Base-by-base conservation (phyloP, 345 rosid genomes). In the Eutrema heterophyllum region DNA sequence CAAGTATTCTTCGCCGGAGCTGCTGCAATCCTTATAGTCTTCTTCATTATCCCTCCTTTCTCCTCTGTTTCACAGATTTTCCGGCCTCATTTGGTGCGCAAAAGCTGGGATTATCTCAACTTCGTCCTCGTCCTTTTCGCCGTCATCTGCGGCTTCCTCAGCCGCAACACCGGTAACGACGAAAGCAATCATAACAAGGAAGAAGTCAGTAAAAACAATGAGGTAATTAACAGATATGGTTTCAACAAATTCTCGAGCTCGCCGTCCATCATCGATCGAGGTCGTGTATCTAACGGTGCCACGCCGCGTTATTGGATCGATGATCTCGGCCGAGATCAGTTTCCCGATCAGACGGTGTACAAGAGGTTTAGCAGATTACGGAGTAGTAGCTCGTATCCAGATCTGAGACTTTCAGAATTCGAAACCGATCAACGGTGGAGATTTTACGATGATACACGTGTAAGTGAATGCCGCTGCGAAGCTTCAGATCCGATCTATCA, bases 321-420 rank as follows among this genome's bases (percentile, higher is more conserved):
- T 9, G 77, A 77, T 71, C 67, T 68, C 15, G 61, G 74, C 9
- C 56, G 53, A 3, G 67, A 70, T 72, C 76, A 29, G 56, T 43
- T 57, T 32, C 58, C 75, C 2, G 91, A 83, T 65, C 87, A 83
- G 73, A 70, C 80, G 68, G 75, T 59, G n/a, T 70, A 44, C 39
- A 76, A 44, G 68, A 66, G 79, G 12, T 64, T 83, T 24, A 74
- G 27, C 32, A 72, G 92, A 70, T 49, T 89, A 71, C 83, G 92
- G 51, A 91, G 90, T 68, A 80, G 84, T 80, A 85, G 82, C 48
- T 93, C 98, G 5, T 59, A 93, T 72, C 97, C 97, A 55, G 97
- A 93, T 89, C 97, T 93, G 61, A 79, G 91, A 27, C 55, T 75
- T 15, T 77, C 83, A 82, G 32, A 45, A 18, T 52, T 18, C 10